Conservation (phyloP, 768 basidiomycete species). For the Boletus reticuloceps region DNA sequence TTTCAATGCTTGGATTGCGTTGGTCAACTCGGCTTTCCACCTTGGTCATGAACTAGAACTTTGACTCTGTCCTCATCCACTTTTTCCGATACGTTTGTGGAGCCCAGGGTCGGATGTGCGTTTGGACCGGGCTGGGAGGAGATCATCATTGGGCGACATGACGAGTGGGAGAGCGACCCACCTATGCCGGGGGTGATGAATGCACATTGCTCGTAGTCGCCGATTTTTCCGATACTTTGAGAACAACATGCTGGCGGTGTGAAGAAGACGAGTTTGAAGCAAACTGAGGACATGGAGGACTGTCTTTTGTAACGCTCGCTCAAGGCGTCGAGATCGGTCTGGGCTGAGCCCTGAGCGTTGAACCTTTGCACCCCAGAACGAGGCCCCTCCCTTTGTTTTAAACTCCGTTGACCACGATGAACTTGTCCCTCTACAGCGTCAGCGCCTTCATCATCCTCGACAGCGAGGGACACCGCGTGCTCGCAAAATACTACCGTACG, state of each 20-base stretch:
- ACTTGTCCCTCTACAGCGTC: slow-evolving; percentile 85
- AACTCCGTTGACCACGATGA: slow-evolving; percentile 40
- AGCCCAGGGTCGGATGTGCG: slow-evolving; percentile 45
- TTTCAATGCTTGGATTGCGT: slow-evolving; percentile 45
- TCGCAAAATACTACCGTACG: slow-evolving; percentile 94
- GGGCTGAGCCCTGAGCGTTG: neutral
- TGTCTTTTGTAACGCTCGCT: slow-evolving; percentile 18
- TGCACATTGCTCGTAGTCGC: slow-evolving; percentile 28
- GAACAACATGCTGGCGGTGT: no score
- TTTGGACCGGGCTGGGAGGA: slow-evolving; percentile 24
- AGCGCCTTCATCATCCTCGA: slow-evolving; percentile 90
- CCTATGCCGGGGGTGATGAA: slow-evolving; percentile 39
- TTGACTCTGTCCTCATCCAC: slow-evolving; percentile 55
- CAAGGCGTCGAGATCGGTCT: slow-evolving; percentile 10
- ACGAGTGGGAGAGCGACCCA: slow-evolving; percentile 32
- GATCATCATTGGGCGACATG: neutral
- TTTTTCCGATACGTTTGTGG: slow-evolving; percentile 36
- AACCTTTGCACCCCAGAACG: slow-evolving; percentile 15
- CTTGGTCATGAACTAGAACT: slow-evolving; percentile 42
- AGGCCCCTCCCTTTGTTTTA: slow-evolving; percentile 10
- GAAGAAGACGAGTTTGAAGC: no score
- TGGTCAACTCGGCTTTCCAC: slow-evolving; percentile 32
- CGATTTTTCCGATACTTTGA: neutral
- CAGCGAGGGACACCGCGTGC: slow-evolving; percentile 90
- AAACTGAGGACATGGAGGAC: neutral